A percentile compares a stretch with the other conserved stretches of the same genome.
Evolutionary conservation across 2,329 filamentous ascomycete species (phyloP).

Genomic region (Talaromyces atroroseus): DNA sequence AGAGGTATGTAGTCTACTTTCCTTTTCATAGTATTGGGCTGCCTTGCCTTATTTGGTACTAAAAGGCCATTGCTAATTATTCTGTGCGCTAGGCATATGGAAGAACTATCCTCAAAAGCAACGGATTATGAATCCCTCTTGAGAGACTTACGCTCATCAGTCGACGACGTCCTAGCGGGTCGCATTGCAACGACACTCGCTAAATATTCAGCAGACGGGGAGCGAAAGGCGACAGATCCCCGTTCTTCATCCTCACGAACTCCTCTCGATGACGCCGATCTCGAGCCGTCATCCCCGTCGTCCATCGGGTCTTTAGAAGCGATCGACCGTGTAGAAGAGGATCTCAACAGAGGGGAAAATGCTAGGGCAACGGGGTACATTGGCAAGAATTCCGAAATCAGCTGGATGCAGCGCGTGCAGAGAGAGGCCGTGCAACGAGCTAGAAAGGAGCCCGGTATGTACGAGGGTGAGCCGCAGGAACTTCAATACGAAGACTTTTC

Average conservation of each 20-base stretch:
- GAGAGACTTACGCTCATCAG: slow-evolving; percentile 28
- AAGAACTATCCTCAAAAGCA: slow-evolving; percentile 28
- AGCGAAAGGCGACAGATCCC: slow-evolving; percentile 18
- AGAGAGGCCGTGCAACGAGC: slow-evolving; percentile 33
- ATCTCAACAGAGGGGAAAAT: slow-evolving; percentile 34
- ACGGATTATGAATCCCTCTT: slow-evolving; percentile 37
- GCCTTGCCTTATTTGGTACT: neutral
- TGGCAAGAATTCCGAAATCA: slow-evolving; percentile 44
- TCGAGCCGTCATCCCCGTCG: slow-evolving; percentile 25
- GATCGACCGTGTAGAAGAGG: slow-evolving; percentile 42
- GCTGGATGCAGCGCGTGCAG: slow-evolving; percentile 41
- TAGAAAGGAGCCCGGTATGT: slow-evolving; percentile 23
- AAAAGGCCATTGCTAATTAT: neutral
- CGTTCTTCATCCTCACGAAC: slow-evolving; percentile 26
- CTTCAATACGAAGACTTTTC: slow-evolving; percentile 28
- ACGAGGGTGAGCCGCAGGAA: slow-evolving; percentile 19
- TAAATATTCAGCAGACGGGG: slow-evolving; percentile 26
- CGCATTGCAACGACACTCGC: slow-evolving; percentile 33
- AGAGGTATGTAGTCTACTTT: slow-evolving; percentile 22
- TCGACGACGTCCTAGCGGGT: slow-evolving; percentile 28
- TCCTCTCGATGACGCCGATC: slow-evolving; percentile 23
- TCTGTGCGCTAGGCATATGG: slow-evolving; percentile 24
- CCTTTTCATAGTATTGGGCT: neutral
- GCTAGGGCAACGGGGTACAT: slow-evolving; percentile 38
- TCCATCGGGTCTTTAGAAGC: slow-evolving; percentile 41